Conservation (phyloP, 2,329 filamentous ascomycete species). For the Colletotrichum camelliae region DNA sequence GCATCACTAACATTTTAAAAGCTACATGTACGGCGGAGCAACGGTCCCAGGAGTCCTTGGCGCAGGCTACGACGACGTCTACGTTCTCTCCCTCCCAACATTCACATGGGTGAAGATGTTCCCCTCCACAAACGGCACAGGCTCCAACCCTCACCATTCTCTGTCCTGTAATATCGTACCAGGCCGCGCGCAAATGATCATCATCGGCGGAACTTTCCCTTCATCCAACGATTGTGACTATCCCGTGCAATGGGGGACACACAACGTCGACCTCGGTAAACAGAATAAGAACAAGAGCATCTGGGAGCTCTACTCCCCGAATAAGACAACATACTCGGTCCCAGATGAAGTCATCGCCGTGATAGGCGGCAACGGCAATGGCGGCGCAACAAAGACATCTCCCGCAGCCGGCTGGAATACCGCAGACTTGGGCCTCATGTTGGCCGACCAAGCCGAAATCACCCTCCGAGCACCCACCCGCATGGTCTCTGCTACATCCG, state of each 20-base stretch:
- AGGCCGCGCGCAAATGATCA: slow-evolving; percentile 63
- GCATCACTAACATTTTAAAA: slow-evolving; percentile 29
- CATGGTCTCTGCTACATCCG: slow-evolving; percentile 27
- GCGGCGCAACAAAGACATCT: slow-evolving; percentile 57
- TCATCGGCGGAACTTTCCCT: slow-evolving; percentile 66
- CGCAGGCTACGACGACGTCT: slow-evolving; percentile 65
- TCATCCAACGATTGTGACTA: slow-evolving; percentile 54
- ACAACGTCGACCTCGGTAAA: slow-evolving; percentile 60
- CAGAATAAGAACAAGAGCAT: slow-evolving; percentile 49
- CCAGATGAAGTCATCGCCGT: slow-evolving; percentile 54
- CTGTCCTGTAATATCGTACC: slow-evolving; percentile 62
- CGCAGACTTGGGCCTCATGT: slow-evolving; percentile 57
- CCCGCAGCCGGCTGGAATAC: slow-evolving; percentile 56
- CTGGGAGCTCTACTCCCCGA: slow-evolving; percentile 58
- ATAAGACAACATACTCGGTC: slow-evolving; percentile 58
- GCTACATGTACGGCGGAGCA: slow-evolving; percentile 66
- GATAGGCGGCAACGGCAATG: slow-evolving; percentile 55
- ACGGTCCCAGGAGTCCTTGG: slow-evolving; percentile 46
- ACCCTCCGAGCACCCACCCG: slow-evolving; percentile 57
- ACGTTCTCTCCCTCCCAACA: slow-evolving; percentile 65
- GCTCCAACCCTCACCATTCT: slow-evolving; percentile 55
- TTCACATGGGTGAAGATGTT: slow-evolving; percentile 68
- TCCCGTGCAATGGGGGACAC: slow-evolving; percentile 57
- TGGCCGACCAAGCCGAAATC: slow-evolving; percentile 53
- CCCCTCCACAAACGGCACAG: slow-evolving; percentile 42